Evolutionary conservation across 306 rosid genomes (phyloP), one percentile per base, ranked within the genome.

Genomic region (Fragaria iinumae): DNA sequence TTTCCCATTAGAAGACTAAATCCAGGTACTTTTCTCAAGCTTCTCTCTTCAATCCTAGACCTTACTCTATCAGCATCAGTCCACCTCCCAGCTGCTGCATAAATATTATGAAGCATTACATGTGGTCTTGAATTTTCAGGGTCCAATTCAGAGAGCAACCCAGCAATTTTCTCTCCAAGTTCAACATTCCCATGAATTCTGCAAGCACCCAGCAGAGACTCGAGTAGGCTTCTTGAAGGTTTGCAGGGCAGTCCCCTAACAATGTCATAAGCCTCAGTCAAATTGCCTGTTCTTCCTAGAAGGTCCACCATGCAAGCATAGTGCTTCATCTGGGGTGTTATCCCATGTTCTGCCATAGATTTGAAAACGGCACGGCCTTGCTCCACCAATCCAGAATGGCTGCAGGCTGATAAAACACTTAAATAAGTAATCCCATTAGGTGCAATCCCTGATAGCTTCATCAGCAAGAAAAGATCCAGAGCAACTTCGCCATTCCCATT

Each of bases 301-400:
- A 84, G 84, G 76, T 80, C 87, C 45, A 84, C 82, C 67, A 80
- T 43, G 77, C 82, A 80, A 63, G 82, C 77, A 47, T 69, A 80
- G 76, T 84, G 87, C 80, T 73, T 83, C 25, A 69, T 29, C 44
- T 55, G 34, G 8, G 64, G 77, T 65, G 69, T 3, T 66, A 80
- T 69, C 20, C 82, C 80, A 3, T 53, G 38, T 38, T 73, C 71
- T 43, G 59, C 50, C 84, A 84, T 80, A 10, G 82, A 77, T 11
- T 80, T 63, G 80, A 80, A 76, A 14, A 77, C 36, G 74, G 18
- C 11, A 41, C 41, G 67, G 73, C 82, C 84, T 77, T 73, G 74
- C 57, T 84, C 66, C 5, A 79, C 77, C 50, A 84, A 68, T 53
- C 84, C 77, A 55, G 82, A 67, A 47, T 84, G 87, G 82, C 82